These are phyloP conservation scores for Suillus spraguei DNA, from an alignment of 768 basidiomycete species.

Conservation along the genomic window DNA sequence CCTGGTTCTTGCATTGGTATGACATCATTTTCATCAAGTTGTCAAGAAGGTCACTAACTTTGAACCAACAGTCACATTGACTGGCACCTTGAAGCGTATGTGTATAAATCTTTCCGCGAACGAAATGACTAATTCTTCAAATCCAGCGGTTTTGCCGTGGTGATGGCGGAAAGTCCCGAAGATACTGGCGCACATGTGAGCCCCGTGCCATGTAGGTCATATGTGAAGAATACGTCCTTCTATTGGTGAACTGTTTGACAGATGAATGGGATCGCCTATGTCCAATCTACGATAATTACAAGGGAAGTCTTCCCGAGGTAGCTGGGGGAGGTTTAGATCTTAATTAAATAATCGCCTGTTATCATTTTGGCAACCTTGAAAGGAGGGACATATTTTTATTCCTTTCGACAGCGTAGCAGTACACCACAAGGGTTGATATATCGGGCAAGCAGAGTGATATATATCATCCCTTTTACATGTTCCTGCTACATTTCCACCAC, in stretches of 20 bases:
- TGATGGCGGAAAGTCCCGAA: constrained; percentile 29
- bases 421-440: no score
- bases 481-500: no score
- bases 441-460: no score
- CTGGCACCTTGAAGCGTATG: constrained; percentile 23
- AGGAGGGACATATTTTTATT: no score
- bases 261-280: constrained; percentile 29
- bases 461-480: no score
- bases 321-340: no score
- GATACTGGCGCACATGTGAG: background rate
- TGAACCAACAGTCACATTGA: constrained; percentile 20
- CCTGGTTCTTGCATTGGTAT: constrained; percentile 33
- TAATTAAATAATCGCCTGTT: no score
- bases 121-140: background rate
- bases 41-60: background rate
- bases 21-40: background rate
- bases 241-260: constrained; percentile 7
- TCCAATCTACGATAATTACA: constrained; percentile 15
- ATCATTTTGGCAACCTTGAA: no score
- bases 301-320: no score
- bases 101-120: background rate
- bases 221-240: background rate
- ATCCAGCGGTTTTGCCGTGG: constrained; percentile 31
- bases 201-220: constrained; percentile 3
- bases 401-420: no score